phyloP scores from a whole-genome alignment of 1,284 basidiomycete species.

The Cutaneotrichosporon cutaneum region DNA sequence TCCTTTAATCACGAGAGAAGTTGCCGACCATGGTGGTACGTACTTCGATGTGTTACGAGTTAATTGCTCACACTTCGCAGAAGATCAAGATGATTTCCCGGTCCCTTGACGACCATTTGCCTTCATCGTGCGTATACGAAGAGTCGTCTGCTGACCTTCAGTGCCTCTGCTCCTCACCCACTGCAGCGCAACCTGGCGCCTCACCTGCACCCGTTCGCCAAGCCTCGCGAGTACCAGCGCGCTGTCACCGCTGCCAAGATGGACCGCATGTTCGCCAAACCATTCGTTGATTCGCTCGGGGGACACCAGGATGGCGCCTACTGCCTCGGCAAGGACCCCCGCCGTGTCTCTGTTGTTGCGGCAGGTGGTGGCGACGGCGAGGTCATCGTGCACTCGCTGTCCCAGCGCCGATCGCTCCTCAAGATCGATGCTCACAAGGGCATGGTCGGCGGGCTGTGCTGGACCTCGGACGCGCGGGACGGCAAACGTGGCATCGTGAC shows the following conservation, averaged over 20 bases:
- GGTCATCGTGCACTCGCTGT: constrained; percentile 84
- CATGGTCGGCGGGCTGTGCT: constrained; percentile 73
- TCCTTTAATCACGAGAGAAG: background rate
- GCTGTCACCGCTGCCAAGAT: constrained; percentile 95
- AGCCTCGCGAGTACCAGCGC: constrained; percentile 87
- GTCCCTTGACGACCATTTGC: constrained; percentile 54
- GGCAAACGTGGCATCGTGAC: constrained; percentile 72
- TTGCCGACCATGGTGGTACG: constrained; percentile 18
- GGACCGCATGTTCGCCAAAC: constrained; percentile 95
- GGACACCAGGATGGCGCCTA: constrained; percentile 97
- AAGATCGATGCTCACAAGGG: constrained; percentile 83
- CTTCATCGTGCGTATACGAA: constrained; percentile 40
- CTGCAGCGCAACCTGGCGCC: constrained; percentile 90
- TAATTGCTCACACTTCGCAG: constrained; percentile 26
- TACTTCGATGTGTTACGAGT: background rate
- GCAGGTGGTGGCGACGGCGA: constrained; percentile 96
- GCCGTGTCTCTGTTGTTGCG: constrained; percentile 75
- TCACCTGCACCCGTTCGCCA: constrained; percentile 87
- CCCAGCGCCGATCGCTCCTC: constrained; percentile 65
- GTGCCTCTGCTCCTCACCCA: constrained; percentile 58
- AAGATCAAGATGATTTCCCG: constrained; percentile 55
- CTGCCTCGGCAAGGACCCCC: constrained; percentile 73
- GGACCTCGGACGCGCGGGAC: constrained; percentile 50
- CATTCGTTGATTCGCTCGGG: constrained; percentile 85
- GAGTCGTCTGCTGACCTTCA: constrained; percentile 5